Evolutionary conservation across 495 filamentous ascomycete species (phyloP), one percentile per base, ranked within the genome.

Genomic region (Penicillium salamii): DNA sequence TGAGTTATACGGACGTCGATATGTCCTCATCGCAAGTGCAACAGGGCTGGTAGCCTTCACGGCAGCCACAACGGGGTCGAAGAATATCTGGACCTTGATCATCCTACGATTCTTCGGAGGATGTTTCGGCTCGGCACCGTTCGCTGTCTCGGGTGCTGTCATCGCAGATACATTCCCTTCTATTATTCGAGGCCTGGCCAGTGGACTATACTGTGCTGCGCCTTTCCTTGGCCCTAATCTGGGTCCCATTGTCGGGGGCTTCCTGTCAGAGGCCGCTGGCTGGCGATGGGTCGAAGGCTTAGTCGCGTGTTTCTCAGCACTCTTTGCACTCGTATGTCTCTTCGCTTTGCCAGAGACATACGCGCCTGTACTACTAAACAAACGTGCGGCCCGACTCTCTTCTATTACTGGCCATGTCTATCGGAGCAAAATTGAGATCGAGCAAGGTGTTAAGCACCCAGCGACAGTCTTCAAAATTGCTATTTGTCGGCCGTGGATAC

Each of bases 61-160:
- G 48, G 78, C 74, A 38, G 81, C 71, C 12, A 75, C 76, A 23
- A 74, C 77, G 4, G 70, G 74, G 7, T 61, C 80, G 0, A 62
- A 74, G 33, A 83, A 80, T 53, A 79, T 85, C 35, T 47, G 75
- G 49, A 73, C 78, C 0, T 65, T 87, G 5, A 53, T 85, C 36
- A 70, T 85, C 45, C 70, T 86, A 12, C 78, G 84, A 33, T 84
- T 86, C 70, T 77, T 86, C 40, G 80, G 77, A 9, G 79, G 82
- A 23, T 68, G 78, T 11, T 81, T 83, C 58, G 84, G 84, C 7
- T 72, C 76, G 5, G 78, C 78, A 3, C 72, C 80, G 15, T 42
- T 84, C 45, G 80, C 79, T 7, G 82, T 81, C 58, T 61, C 73
- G 12, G 79, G 81, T 23, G 80, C 80, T 28, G 72, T 82, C 19